These are phyloP conservation scores for Gamarada debralockiae DNA, from an alignment of 495 filamentous ascomycete genomes.

Conservation along the genomic window DNA sequence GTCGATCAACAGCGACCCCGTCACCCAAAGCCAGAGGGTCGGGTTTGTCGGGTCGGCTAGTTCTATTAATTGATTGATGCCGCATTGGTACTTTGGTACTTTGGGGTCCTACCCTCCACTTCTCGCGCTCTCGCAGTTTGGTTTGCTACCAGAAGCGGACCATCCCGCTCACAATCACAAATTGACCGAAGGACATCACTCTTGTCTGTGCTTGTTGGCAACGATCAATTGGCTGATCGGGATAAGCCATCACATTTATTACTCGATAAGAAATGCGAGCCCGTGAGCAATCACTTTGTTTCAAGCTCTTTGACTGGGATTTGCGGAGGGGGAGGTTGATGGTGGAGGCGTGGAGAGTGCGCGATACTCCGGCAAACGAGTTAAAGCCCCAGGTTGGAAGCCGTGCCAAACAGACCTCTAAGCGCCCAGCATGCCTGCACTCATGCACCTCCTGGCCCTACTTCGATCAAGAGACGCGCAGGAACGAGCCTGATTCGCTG, in stretches of 20 bases:
- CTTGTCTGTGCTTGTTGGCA: background rate
- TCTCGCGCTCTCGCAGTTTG: conserved; percentile 1
- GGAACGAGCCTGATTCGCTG: conserved; percentile 22
- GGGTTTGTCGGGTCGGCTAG: conserved; percentile 8
- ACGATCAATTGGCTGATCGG: conserved; percentile 1
- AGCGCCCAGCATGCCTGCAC: conserved; percentile 16
- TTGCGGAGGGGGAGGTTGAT: background rate
- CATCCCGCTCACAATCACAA: conserved; percentile 11
- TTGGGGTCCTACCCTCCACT: background rate
- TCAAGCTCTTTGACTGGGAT: background rate
- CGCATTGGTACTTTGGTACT: background rate
- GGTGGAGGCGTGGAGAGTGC: background rate
- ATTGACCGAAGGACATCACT: background rate
- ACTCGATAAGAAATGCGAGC: background rate
- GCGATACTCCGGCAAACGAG: background rate
- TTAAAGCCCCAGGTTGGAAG: background rate
- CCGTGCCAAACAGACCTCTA: conserved; percentile 1
- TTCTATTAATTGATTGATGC: background rate
- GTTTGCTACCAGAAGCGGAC: conserved; percentile 17
- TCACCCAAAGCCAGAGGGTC: background rate
- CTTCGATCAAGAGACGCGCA: conserved; percentile 32
- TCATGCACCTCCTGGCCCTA: conserved; percentile 13
- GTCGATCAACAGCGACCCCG: background rate
- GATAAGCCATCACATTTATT: conserved; percentile 5
- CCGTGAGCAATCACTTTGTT: conserved; percentile 1